phyloP scores from a whole-genome alignment of 2,329 filamentous ascomycete genomes.

The Phialocephala subalpina region DNA sequence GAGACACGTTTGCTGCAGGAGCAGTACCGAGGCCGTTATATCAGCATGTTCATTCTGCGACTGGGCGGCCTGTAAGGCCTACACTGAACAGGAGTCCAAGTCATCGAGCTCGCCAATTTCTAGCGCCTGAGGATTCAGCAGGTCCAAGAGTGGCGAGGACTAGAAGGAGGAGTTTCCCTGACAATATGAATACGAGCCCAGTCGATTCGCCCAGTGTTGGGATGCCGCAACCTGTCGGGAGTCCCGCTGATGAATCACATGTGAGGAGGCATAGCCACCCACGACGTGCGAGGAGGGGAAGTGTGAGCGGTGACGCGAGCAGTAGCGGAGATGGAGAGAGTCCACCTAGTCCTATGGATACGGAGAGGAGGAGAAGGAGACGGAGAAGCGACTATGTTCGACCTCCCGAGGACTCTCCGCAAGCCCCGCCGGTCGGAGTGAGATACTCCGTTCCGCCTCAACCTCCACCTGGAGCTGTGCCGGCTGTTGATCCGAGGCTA shows the following conservation, averaged over 20 bases:
- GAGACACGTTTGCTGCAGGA: background rate
- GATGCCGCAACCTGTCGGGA: slow-evolving; percentile 29
- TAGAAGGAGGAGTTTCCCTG: slow-evolving; percentile 40
- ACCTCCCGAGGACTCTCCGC: background rate
- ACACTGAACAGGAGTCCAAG: slow-evolving; percentile 41
- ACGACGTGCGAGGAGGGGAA: slow-evolving; percentile 39
- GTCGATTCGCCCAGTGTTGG: slow-evolving; percentile 37
- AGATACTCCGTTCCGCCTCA: slow-evolving; percentile 18
- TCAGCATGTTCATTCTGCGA: slow-evolving; percentile 25
- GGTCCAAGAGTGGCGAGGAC: slow-evolving; percentile 26
- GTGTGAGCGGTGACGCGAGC: slow-evolving; percentile 35
- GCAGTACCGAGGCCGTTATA: slow-evolving; percentile 21
- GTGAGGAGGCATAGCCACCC: slow-evolving; percentile 59
- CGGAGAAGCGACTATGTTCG: slow-evolving; percentile 48
- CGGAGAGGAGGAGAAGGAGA: slow-evolving; percentile 34
- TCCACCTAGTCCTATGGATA: slow-evolving; percentile 23
- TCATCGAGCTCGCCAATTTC: slow-evolving; percentile 48
- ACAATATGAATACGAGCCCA: slow-evolving; percentile 34
- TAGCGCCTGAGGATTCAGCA: slow-evolving; percentile 49
- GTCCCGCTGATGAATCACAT: slow-evolving; percentile 20
- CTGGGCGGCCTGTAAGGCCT: slow-evolving; percentile 34
- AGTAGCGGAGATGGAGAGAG: slow-evolving; percentile 30
- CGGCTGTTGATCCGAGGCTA: slow-evolving; percentile 12
- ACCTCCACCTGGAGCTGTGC: slow-evolving; percentile 19
- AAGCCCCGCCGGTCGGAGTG: slow-evolving; percentile 17